Conservation (phyloP, 306 rosid species). For the Casuarina equisetifolia region DNA sequence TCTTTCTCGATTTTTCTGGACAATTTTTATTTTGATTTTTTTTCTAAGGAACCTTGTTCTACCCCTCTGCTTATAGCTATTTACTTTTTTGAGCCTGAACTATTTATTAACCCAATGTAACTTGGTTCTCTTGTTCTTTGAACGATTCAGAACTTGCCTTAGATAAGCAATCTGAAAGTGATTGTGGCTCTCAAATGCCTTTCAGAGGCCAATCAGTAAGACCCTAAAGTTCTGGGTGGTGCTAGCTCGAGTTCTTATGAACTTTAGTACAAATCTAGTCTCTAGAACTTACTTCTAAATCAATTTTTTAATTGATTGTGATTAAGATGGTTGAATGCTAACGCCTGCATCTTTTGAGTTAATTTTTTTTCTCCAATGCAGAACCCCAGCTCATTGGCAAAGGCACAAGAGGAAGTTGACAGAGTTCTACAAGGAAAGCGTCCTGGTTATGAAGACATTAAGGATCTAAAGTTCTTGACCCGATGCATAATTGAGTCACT, state of each 20-base stretch:
- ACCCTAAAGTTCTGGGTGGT: conserved; percentile 3
- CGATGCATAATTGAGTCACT: conserved; percentile 81
- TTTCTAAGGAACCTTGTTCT: conserved; percentile 11
- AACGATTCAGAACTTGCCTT: neutral
- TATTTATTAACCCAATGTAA: conserved; percentile 7
- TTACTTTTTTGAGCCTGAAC: conserved; percentile 8
- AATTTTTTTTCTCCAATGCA: conserved; percentile 30
- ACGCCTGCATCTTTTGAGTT: neutral
- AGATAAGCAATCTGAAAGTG: neutral
- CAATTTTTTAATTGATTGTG: neutral
- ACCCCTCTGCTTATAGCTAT: conserved; percentile 1
- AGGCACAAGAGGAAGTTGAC: conserved; percentile 89
- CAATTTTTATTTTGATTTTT: neutral
- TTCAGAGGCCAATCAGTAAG: neutral
- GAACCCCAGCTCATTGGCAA: conserved; percentile 58
- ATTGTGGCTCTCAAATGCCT: neutral
- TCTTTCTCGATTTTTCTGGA: conserved; percentile 16
- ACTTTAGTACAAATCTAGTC: neutral
- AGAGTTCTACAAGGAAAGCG: conserved; percentile 70
- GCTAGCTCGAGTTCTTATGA: neutral
- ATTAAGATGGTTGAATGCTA: neutral
- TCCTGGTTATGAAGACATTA: conserved; percentile 78
- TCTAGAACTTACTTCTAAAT: neutral
- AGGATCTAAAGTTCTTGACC: conserved; percentile 76
- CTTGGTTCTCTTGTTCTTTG: conserved; percentile 9